Evolutionary conservation across 495 filamentous ascomycete genomes (phyloP).

Genomic region (Penicillium coprophilum): DNA sequence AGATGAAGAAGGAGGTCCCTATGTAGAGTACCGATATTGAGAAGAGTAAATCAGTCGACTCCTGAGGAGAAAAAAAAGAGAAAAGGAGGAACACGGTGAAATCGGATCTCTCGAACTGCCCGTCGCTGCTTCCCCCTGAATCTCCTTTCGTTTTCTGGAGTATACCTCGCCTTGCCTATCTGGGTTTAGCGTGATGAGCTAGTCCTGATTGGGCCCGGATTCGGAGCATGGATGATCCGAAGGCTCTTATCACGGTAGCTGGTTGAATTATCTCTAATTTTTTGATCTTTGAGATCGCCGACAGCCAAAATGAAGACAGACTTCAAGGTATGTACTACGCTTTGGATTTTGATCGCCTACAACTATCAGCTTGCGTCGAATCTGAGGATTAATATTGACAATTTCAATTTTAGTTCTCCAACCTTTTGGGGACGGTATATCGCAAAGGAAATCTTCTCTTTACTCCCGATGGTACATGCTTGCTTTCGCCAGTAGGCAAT

Average conservation of each 20-base stretch:
- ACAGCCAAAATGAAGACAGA: conserved; percentile 84
- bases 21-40: conserved; percentile 6
- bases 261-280: conserved; percentile 23
- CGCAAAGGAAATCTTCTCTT: conserved; percentile 95
- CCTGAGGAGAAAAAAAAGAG: conserved; percentile 21
- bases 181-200: conserved; percentile 24
- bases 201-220: conserved; percentile 18
- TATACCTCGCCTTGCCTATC: conserved; percentile 36
- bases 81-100: conserved; percentile 19
- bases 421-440: conserved; percentile 95
- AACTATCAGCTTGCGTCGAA: not conserved
- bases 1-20: conserved; percentile 18
- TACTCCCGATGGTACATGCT: conserved; percentile 91
- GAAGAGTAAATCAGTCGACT: conserved; percentile 7
- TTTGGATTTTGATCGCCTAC: not conserved
- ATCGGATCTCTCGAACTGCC: conserved; percentile 18
- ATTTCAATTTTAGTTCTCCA: conserved; percentile 68
- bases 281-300: conserved; percentile 29
- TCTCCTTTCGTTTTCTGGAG: conserved; percentile 41
- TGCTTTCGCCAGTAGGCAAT: conserved; percentile 97
- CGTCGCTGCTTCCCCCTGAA: conserved; percentile 35
- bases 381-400: not conserved
- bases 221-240: conserved; percentile 28
- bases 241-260: conserved; percentile 24
- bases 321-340: conserved; percentile 65